Evolutionary conservation across 768 basidiomycete genomes (phyloP).

Genomic region (Suillus fuscotomentosus): DNA sequence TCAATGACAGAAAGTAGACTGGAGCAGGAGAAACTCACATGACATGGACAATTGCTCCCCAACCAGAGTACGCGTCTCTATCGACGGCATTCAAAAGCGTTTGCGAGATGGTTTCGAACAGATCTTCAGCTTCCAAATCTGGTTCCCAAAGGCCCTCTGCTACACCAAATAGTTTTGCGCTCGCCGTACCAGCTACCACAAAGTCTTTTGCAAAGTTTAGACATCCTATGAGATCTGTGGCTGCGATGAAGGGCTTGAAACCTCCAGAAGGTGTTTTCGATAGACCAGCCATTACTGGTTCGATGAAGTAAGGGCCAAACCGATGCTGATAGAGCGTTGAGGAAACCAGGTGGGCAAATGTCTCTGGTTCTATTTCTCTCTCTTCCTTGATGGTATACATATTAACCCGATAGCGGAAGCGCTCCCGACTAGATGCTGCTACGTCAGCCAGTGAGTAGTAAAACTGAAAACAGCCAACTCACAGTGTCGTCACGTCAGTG

Average conservation of each 20-base stretch:
- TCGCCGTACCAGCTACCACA: slow-evolving; percentile 92
- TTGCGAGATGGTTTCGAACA: slow-evolving; percentile 98
- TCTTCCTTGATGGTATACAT: slow-evolving; percentile 99
- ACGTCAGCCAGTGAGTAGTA: slow-evolving; percentile 5
- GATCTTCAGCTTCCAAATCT: slow-evolving; percentile 90
- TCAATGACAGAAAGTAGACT: slow-evolving; percentile 10
- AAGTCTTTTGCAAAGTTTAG: slow-evolving; percentile 96
- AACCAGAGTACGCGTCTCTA: slow-evolving; percentile 94
- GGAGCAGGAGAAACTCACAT: slow-evolving; percentile 59
- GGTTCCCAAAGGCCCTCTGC: slow-evolving; percentile 99
- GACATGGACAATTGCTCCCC: slow-evolving; percentile 94
- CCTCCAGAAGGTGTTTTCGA: slow-evolving; percentile 69
- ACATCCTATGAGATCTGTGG: slow-evolving; percentile 92
- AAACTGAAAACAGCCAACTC: slow-evolving; percentile 22
- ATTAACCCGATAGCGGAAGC: slow-evolving; percentile 91
- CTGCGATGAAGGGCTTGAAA: slow-evolving; percentile 90
- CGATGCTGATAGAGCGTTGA: slow-evolving; percentile 94
- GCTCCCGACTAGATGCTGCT: slow-evolving; percentile 63
- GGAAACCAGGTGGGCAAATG: slow-evolving; percentile 93
- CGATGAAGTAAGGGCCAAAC: slow-evolving; percentile 95
- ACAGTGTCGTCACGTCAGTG: slow-evolving; percentile 93
- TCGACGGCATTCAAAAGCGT: slow-evolving; percentile 94
- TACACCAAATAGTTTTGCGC: slow-evolving; percentile 90
- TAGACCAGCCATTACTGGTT: slow-evolving; percentile 94
- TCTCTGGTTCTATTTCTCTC: slow-evolving; percentile 92